phyloP scores from a whole-genome alignment of 805 yeast genomes.

The Candida tammaniensis region DNA sequence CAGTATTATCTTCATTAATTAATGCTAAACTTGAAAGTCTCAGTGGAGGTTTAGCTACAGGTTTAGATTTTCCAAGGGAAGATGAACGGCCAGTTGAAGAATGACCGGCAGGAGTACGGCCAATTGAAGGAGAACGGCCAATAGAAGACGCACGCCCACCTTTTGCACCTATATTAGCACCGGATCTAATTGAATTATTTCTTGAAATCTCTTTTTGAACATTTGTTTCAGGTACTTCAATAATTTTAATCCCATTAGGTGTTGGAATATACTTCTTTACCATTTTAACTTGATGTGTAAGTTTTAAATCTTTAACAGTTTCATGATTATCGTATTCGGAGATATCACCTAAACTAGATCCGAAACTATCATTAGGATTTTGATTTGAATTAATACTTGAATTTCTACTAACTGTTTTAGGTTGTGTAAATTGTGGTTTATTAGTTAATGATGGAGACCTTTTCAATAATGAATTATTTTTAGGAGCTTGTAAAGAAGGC shows the following conservation, averaged over 20 bases:
- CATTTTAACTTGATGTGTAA: slow-evolving; percentile 37
- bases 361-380: slow-evolving; percentile 23
- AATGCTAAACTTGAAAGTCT: slow-evolving; percentile 19
- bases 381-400: slow-evolving; percentile 2
- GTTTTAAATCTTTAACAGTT: slow-evolving; percentile 32
- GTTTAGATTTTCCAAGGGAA: slow-evolving; percentile 15
- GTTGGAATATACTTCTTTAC: slow-evolving; percentile 73
- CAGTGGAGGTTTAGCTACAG: slow-evolving; percentile 14
- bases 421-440: background rate
- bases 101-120: slow-evolving; percentile 8
- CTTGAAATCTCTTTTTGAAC: slow-evolving; percentile 37
- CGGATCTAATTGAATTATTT: slow-evolving; percentile 37
- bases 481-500: slow-evolving; percentile 1
- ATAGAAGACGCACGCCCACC: no score
- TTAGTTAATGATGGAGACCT: slow-evolving; percentile 11
- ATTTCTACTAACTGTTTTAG: slow-evolving; percentile 1
- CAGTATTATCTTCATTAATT: slow-evolving; percentile 20
- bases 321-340: slow-evolving; percentile 32
- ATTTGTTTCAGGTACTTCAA: slow-evolving; percentile 61
- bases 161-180: slow-evolving; percentile 12
- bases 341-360: slow-evolving; percentile 30
- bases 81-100: slow-evolving; percentile 22
- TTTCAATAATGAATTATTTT: slow-evolving; percentile 12
- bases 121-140: slow-evolving; percentile 23
- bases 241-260: slow-evolving; percentile 62